A percentile compares a stretch with the other conserved stretches of the same genome.
Evolutionary conservation across 2,329 filamentous ascomycete genomes (phyloP).

Genomic region (Trichoderma asperellum): DNA sequence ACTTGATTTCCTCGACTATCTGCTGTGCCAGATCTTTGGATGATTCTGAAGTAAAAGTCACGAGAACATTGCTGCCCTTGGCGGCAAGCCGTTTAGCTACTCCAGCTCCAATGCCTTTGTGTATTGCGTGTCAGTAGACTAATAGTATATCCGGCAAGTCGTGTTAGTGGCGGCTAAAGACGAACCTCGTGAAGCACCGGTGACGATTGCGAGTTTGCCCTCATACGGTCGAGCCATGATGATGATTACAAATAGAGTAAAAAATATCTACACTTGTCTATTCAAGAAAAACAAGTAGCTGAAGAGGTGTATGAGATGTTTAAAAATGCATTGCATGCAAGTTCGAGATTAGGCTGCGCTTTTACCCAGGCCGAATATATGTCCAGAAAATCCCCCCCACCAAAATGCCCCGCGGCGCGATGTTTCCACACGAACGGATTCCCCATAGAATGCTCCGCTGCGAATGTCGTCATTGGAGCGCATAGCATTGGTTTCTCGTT

Average conservation of each 20-base stretch:
- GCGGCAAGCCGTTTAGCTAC: conserved; percentile 61
- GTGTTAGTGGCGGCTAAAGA: neutral
- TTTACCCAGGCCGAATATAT: conserved; percentile 15
- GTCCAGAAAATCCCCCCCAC: conserved; percentile 5
- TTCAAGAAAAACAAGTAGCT: neutral
- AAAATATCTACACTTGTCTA: neutral
- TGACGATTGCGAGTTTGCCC: conserved; percentile 42
- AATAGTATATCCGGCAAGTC: neutral
- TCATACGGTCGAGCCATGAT: conserved; percentile 37
- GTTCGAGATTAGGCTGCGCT: neutral
- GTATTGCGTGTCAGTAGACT: neutral
- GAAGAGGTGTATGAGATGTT: neutral
- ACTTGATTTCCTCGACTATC: conserved; percentile 52
- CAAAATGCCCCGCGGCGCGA: conserved; percentile 14
- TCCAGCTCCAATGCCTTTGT: conserved; percentile 57
- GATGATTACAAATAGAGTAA: neutral
- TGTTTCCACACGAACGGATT: neutral
- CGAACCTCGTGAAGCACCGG: conserved; percentile 42
- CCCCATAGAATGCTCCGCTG: conserved; percentile 23
- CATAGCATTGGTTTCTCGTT: neutral
- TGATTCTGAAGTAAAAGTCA: conserved; percentile 63
- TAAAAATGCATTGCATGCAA: neutral
- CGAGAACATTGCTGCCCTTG: conserved; percentile 62
- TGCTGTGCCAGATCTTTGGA: conserved; percentile 53
- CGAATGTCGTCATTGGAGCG: conserved; percentile 23